Percentiles rank a stretch among this genome's conserved stretches.
Evolutionary conservation across 2,329 filamentous ascomycete genomes (phyloP).

Genomic region (Arthrobotrys conoides): DNA sequence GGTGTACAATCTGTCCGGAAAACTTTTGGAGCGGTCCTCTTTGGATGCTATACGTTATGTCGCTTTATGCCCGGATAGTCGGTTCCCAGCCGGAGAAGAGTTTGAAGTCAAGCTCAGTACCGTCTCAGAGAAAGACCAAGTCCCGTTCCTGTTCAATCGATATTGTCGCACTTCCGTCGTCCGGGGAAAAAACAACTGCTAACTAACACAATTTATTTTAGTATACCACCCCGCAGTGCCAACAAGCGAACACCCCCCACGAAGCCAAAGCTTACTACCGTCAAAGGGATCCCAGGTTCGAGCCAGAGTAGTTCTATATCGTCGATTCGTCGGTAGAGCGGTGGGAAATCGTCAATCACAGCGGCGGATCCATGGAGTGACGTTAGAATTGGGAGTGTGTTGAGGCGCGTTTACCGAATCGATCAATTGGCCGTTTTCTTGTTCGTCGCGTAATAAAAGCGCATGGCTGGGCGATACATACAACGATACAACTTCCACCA

Average conservation of each 20-base stretch:
- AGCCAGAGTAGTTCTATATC: neutral
- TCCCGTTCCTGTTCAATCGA: neutral
- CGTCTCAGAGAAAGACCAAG: too few species aligned
- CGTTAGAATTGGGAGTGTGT: neutral
- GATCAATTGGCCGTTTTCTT: neutral
- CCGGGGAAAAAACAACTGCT: neutral
- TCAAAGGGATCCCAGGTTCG: too few species aligned
- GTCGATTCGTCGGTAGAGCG: neutral
- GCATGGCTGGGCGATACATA: constrained; percentile 49
- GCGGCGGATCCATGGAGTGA: constrained; percentile 2
- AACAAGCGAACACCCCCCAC: neutral
- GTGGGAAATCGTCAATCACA: neutral
- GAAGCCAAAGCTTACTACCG: too few species aligned
- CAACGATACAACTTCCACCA: too few species aligned
- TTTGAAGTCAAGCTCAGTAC: too few species aligned
- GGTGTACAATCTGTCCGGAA: neutral
- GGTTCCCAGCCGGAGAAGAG: too few species aligned
- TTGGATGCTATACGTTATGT: neutral
- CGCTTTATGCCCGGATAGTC: too few species aligned
- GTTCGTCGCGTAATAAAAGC: constrained; percentile 55
- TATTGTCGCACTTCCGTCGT: neutral
- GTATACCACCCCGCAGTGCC: too few species aligned
- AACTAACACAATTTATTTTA: neutral
- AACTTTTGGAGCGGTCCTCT: neutral
- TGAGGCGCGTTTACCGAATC: constrained; percentile 24